These are phyloP conservation scores for Podaxis sp. DNA, from an alignment of 768 basidiomycete species.

Conservation along the genomic window DNA sequence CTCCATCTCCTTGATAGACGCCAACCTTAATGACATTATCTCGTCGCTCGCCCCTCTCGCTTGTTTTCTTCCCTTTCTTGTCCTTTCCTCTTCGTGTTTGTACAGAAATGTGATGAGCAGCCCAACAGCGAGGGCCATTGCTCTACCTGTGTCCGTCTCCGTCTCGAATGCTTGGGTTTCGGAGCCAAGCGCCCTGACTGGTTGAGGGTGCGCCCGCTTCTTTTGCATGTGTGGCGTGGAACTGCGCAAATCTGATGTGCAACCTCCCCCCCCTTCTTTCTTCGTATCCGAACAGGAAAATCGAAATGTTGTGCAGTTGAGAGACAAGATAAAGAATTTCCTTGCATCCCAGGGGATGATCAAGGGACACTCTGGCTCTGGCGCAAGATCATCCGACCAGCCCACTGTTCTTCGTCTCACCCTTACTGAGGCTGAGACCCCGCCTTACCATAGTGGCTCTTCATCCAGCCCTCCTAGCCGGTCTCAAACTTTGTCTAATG, in stretches of 20 bases:
- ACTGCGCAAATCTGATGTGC: constrained; percentile 1
- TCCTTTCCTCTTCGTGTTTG: constrained; percentile 14
- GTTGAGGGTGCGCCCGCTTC: constrained; percentile 60
- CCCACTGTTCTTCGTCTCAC: constrained; percentile 54
- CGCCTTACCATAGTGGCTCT: constrained; percentile 40
- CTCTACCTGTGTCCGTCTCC: constrained; percentile 74
- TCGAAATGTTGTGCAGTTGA: constrained; percentile 62
- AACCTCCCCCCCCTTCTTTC: constrained; percentile 12
- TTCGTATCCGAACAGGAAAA: constrained; percentile 49
- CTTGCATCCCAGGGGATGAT: constrained; percentile 86
- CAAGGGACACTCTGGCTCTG: constrained; percentile 80
- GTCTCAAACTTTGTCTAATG: constrained; percentile 24
- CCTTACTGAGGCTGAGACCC: constrained; percentile 42
- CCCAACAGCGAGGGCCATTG: constrained; percentile 62
- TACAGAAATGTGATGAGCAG: constrained; percentile 84
- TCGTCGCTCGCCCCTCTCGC: not conserved
- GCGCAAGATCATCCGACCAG: constrained; percentile 55
- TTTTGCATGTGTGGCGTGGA: not conserved
- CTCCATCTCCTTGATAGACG: constrained; percentile 1
- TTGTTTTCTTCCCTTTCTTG: constrained; percentile 2
- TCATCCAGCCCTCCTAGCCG: constrained; percentile 35
- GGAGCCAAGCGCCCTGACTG: constrained; percentile 85
- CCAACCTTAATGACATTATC: constrained; percentile 9
- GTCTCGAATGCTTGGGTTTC: constrained; percentile 84
- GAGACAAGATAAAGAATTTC: constrained; percentile 79